phyloP scores from a whole-genome alignment of 2,329 filamentous ascomycete species.

The Hypomyces rosellus region DNA sequence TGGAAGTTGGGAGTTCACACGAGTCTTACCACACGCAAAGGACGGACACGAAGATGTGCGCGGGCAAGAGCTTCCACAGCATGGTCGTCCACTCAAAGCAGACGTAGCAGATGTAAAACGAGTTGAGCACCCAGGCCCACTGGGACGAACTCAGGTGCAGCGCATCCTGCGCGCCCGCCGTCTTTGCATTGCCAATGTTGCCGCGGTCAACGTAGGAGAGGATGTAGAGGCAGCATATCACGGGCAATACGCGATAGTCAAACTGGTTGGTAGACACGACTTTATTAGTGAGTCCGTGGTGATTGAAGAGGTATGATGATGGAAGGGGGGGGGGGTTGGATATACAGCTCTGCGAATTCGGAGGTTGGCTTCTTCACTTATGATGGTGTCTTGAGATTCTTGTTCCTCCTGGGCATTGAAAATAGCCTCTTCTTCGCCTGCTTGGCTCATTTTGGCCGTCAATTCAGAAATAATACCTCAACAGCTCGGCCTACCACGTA shows the following conservation, averaged over 20 bases:
- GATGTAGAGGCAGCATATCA: slow-evolving; percentile 1
- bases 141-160: background rate
- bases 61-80: slow-evolving; percentile 12
- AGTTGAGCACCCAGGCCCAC: slow-evolving; percentile 13
- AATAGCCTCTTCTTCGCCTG: slow-evolving; percentile 32
- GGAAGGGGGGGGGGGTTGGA: slow-evolving; percentile 3
- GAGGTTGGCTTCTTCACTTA: background rate
- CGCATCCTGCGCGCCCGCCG: background rate
- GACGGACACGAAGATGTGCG: slow-evolving; percentile 8
- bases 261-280: background rate
- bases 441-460: background rate
- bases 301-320: too few relatives aligned
- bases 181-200: slow-evolving; percentile 7
- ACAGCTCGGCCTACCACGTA: background rate
- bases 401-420: background rate
- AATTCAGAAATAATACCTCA: too few relatives aligned
- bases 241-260: background rate
- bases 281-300: too few relatives aligned
- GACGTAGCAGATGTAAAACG: slow-evolving; percentile 14
- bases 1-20: too few relatives aligned
- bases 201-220: slow-evolving; percentile 6
- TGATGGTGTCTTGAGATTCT: background rate
- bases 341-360: background rate
- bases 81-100: slow-evolving; percentile 12
- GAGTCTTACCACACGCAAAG: slow-evolving; percentile 11